Conservation (phyloP, 2,329 filamentous ascomycete species). For the Amauroascus niger region DNA sequence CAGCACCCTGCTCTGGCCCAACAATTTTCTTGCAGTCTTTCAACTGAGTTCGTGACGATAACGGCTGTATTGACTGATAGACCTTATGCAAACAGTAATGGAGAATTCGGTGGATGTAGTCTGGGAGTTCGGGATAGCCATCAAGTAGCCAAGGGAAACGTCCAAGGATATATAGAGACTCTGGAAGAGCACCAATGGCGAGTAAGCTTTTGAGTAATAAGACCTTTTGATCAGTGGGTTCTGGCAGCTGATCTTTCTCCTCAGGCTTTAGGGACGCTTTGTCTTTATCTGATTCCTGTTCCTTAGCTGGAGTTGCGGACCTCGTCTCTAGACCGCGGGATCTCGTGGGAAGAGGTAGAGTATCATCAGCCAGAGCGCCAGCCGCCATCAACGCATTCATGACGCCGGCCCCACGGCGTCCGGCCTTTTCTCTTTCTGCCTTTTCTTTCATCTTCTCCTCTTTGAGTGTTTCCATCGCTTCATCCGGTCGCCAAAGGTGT, state of each 20-base stretch:
- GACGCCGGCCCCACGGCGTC: constrained; percentile 57
- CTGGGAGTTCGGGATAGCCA: constrained; percentile 68
- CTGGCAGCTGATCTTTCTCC: constrained; percentile 49
- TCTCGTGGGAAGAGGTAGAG: constrained; percentile 43
- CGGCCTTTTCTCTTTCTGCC: constrained; percentile 63
- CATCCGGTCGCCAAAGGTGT: constrained; percentile 78
- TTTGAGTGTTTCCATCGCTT: constrained; percentile 66
- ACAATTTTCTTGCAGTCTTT: constrained; percentile 44
- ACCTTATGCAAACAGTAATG: constrained; percentile 74
- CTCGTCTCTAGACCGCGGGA: constrained; percentile 44
- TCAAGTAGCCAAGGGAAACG: constrained; percentile 89
- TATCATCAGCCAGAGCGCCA: constrained; percentile 78
- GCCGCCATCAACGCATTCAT: constrained; percentile 81
- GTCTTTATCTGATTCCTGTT: constrained; percentile 41
- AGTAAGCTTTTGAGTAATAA: constrained; percentile 73
- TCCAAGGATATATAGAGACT: constrained; percentile 84
- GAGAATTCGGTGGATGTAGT: constrained; percentile 74
- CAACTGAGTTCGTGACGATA: constrained; percentile 34
- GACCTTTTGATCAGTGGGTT: constrained; percentile 81
- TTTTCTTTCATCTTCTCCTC: constrained; percentile 64
- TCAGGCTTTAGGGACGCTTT: constrained; percentile 31
- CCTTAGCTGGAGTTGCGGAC: constrained; percentile 47
- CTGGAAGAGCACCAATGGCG: constrained; percentile 82
- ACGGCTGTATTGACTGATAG: constrained; percentile 45
- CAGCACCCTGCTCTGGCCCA: constrained; percentile 55